These are phyloP conservation scores for Prunus fruticosa DNA, from an alignment of 306 rosid species.

Conservation along the genomic window DNA sequence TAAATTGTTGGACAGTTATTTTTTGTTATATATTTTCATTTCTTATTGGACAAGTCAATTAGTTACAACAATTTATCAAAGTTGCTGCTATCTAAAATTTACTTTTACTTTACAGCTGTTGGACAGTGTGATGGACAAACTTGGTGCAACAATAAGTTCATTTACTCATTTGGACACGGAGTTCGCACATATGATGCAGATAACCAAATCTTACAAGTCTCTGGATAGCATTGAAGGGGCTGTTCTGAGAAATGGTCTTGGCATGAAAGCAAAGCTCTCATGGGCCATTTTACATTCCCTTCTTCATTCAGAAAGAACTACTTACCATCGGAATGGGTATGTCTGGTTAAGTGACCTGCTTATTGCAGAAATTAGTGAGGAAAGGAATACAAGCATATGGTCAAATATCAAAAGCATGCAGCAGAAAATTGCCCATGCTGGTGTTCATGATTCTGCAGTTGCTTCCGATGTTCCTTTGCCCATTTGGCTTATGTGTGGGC, in stretches of 20 bases:
- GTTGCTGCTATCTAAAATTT: conserved; percentile 19
- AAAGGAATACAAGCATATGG: conserved; percentile 63
- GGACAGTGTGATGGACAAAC: conserved; percentile 75
- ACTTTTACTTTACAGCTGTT: conserved; percentile 63
- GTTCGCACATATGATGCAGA: conserved; percentile 78
- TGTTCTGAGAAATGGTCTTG: conserved; percentile 57
- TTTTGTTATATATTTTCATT: background rate
- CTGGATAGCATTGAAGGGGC: conserved; percentile 64
- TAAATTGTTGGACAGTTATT: background rate
- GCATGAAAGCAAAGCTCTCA: conserved; percentile 62
- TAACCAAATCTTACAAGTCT: conserved; percentile 71
- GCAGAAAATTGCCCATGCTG: conserved; percentile 66
- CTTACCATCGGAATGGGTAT: conserved; percentile 85
- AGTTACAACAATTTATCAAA: background rate
- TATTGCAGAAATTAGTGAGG: conserved; percentile 80
- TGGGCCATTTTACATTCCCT: conserved; percentile 96
- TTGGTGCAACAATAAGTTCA: conserved; percentile 68
- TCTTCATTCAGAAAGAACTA: conserved; percentile 82
- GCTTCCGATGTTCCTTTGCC: conserved; percentile 73
- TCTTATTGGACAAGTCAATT: conserved; percentile 4
- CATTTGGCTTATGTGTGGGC: conserved; percentile 86
- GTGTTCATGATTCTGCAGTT: conserved; percentile 60
- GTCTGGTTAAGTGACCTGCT: conserved; percentile 97
- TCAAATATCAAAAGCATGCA: conserved; percentile 69
- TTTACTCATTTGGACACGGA: conserved; percentile 91